Evolutionary conservation across 1,284 basidiomycete species (phyloP).

Genomic region (Dichomitus squalens): DNA sequence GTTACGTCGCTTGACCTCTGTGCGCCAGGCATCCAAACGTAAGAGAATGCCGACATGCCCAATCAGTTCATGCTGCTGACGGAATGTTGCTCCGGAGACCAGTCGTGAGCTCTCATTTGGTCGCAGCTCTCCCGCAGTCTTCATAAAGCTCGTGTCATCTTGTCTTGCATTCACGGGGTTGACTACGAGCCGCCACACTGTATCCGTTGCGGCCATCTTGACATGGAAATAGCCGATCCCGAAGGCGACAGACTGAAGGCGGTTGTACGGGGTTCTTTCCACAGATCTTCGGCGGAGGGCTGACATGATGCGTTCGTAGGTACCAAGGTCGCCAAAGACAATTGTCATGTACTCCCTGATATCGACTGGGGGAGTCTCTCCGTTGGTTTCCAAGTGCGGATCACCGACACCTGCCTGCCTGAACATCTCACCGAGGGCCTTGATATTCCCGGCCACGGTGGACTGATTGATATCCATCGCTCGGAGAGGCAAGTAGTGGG

Average conservation of each 20-base stretch:
- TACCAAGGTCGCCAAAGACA: conserved; percentile 17
- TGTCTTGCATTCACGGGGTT: conserved; percentile 7
- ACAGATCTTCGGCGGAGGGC: conserved; percentile 4
- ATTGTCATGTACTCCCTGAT: conserved; percentile 10
- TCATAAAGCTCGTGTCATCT: conserved; percentile 22
- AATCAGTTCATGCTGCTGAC: conserved; percentile 39
- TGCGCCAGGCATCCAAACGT: conserved; percentile 29
- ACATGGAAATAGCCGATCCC: conserved; percentile 41
- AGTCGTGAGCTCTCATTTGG: conserved; percentile 36
- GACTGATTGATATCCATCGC: conserved; percentile 32
- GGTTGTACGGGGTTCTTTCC: conserved; percentile 20
- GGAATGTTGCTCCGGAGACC: conserved; percentile 34
- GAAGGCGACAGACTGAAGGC: conserved; percentile 33
- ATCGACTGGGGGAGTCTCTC: not conserved
- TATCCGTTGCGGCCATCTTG: conserved; percentile 41
- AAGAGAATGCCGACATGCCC: conserved; percentile 29
- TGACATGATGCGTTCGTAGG: conserved; percentile 18
- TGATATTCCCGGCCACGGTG: conserved; percentile 28
- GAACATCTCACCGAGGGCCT: conserved; percentile 28
- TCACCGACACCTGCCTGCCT: conserved; percentile 32
- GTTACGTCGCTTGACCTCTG: conserved; percentile 2
- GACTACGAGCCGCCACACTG: conserved; percentile 36
- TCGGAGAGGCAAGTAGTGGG: conserved; percentile 28
- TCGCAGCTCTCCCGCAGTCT: conserved; percentile 22
- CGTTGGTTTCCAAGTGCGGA: not conserved